These are phyloP conservation scores for Ophiocordyceps australis DNA, from an alignment of 2,329 filamentous ascomycete species.

Conservation along the genomic window DNA sequence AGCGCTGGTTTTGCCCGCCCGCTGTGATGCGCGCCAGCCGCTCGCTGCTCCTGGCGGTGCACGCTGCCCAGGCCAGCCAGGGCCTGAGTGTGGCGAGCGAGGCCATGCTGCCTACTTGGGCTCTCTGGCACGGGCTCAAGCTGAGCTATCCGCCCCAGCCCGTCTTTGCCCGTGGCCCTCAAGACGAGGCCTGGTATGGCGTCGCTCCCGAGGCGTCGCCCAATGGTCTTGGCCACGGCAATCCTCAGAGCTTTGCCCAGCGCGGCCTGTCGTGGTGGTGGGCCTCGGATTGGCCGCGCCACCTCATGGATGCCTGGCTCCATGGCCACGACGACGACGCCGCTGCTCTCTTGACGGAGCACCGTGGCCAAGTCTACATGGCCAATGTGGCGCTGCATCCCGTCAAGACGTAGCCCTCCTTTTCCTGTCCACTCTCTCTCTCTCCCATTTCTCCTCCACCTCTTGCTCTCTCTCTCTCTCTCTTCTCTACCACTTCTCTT, in stretches of 20 bases:
- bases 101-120: conserved; percentile 15
- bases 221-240: conserved; percentile 9
- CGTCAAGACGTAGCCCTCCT: conserved; percentile 13
- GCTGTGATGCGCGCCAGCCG: conserved; percentile 15
- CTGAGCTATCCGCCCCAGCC: conserved; percentile 16
- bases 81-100: conserved; percentile 14
- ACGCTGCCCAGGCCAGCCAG: conserved; percentile 12
- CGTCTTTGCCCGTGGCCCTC: conserved; percentile 9
- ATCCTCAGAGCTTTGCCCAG: conserved; percentile 7
- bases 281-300: conserved; percentile 13
- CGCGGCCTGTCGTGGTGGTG: conserved; percentile 12
- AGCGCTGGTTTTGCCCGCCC: conserved; percentile 16
- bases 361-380: conserved; percentile 12
- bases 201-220: conserved; percentile 8
- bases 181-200: conserved; percentile 10
- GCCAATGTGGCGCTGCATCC: conserved; percentile 19
- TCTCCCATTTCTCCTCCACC: too few species aligned
- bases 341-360: conserved; percentile 8
- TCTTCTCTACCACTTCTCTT: too few species aligned
- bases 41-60: conserved; percentile 11
- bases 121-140: conserved; percentile 19
- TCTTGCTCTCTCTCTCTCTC: too few species aligned
- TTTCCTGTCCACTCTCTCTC: too few species aligned
- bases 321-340: conserved; percentile 5
- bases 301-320: conserved; percentile 15